Evolutionary conservation across 2,329 filamentous ascomycete genomes (phyloP).

Genomic region (Aspergillus pseudoterreus): DNA sequence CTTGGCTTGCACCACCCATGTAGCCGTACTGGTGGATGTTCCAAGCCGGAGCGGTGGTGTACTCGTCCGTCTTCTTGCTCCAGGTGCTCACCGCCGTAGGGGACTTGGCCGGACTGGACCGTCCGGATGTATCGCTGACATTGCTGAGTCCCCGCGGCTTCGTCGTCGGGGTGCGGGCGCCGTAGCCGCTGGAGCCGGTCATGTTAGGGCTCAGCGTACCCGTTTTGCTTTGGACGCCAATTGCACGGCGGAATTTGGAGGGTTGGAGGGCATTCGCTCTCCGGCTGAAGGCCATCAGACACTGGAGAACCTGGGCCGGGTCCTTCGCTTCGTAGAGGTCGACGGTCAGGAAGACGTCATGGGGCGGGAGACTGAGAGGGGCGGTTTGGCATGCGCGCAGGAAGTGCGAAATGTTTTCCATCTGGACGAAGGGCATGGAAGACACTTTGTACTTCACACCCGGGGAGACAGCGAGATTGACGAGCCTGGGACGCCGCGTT

Average conservation of each 20-base stretch:
- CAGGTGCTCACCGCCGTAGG: conserved; percentile 71
- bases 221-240: conserved; percentile 67
- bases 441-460: conserved; percentile 88
- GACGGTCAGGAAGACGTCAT: conserved; percentile 95
- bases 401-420: conserved; percentile 99
- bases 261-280: conserved; percentile 74
- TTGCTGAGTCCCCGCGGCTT: conserved; percentile 52
- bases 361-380: conserved; percentile 81
- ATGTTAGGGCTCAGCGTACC: conserved; percentile 62
- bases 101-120: conserved; percentile 61
- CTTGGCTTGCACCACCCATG: conserved; percentile 95
- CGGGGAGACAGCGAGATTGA: conserved; percentile 74
- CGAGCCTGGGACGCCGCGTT: conserved; percentile 56
- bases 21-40: conserved; percentile 98
- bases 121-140: conserved; percentile 54
- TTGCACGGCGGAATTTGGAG: conserved; percentile 65
- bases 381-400: conserved; percentile 80
- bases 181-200: conserved; percentile 56
- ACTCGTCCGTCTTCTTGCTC: conserved; percentile 82
- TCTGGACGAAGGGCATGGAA: conserved; percentile 95
- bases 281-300: conserved; percentile 85
- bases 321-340: conserved; percentile 96
- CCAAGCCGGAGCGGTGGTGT: conserved; percentile 82
- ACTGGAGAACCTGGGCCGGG: conserved; percentile 92
- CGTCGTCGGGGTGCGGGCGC: conserved; percentile 35